Evolutionary conservation across 805 yeast species (phyloP).

Genomic region (Starmera caribaea): DNA sequence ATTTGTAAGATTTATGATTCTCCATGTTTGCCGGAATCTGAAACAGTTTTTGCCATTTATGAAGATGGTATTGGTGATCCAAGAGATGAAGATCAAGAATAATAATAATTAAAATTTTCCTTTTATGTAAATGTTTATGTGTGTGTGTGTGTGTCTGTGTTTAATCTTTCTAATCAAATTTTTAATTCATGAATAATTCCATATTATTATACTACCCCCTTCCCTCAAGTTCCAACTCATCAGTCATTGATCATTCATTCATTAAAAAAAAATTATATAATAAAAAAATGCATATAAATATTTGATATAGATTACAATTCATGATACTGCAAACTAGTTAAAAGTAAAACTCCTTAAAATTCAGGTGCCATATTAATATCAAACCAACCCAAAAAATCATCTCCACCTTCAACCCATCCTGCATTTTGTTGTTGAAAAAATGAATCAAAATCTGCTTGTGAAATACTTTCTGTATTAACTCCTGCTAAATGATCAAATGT

Average conservation of each 20-base stretch:
- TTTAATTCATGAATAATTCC: background rate
- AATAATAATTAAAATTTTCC: background rate
- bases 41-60: slow-evolving; percentile 89
- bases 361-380: slow-evolving; percentile 69
- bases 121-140: too few relatives aligned
- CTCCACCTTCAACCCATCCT: slow-evolving; percentile 81
- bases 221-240: background rate
- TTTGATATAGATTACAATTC: slow-evolving; percentile 8
- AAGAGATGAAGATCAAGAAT: slow-evolving; percentile 37
- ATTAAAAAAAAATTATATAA: background rate
- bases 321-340: background rate
- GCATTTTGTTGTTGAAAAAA: slow-evolving; percentile 76
- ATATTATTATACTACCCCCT: background rate
- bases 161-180: background rate
- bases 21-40: slow-evolving; percentile 94
- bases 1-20: slow-evolving; percentile 92
- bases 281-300: slow-evolving; percentile 5
- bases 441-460: slow-evolving; percentile 32
- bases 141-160: background rate
- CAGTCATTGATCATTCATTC: background rate
- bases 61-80: slow-evolving; percentile 98
- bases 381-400: slow-evolving; percentile 92
- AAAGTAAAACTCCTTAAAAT: slow-evolving; percentile 22
- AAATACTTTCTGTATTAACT: slow-evolving; percentile 16
- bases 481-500: slow-evolving; percentile 6